phyloP scores from a whole-genome alignment of 106 monocot genomes.

The Dendrobium officinale region DNA sequence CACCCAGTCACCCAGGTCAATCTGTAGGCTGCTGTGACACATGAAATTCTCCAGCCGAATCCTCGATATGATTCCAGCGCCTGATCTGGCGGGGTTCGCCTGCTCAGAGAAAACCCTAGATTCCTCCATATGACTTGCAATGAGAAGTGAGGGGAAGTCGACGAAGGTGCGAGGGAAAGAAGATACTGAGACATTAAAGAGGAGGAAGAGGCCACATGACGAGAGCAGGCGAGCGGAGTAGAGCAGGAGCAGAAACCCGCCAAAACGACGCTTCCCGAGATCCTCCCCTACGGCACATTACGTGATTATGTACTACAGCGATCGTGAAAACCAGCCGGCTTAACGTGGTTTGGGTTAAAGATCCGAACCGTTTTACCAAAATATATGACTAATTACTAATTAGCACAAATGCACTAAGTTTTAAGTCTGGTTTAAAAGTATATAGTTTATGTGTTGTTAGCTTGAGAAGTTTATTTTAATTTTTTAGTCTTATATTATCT shows the following conservation, averaged over 20 bases:
- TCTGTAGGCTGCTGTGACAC: constrained; percentile 82
- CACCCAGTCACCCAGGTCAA: constrained; percentile 73
- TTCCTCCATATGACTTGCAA: constrained; percentile 13
- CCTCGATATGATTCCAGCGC: constrained; percentile 62
- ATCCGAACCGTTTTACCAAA: no score
- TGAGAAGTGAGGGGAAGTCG: background rate
- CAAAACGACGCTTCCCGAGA: background rate
- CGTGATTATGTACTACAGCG: no score
- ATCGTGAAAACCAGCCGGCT: no score
- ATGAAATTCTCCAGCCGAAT: constrained; percentile 97
- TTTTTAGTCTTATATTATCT: no score
- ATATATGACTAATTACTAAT: no score
- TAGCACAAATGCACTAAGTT: no score
- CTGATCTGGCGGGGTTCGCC: constrained; percentile 9
- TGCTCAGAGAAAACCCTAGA: constrained; percentile 22
- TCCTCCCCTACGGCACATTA: no score
- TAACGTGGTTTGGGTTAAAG: no score
- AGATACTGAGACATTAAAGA: background rate
- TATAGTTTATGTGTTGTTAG: no score
- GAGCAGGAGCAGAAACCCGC: background rate
- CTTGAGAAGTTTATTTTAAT: no score
- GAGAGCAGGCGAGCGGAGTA: background rate
- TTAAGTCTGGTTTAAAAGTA: no score
- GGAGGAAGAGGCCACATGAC: background rate
- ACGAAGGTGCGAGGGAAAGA: background rate